Evolutionary conservation across 1,139 yeast species (phyloP).

Genomic region (Candida smagusa): DNA sequence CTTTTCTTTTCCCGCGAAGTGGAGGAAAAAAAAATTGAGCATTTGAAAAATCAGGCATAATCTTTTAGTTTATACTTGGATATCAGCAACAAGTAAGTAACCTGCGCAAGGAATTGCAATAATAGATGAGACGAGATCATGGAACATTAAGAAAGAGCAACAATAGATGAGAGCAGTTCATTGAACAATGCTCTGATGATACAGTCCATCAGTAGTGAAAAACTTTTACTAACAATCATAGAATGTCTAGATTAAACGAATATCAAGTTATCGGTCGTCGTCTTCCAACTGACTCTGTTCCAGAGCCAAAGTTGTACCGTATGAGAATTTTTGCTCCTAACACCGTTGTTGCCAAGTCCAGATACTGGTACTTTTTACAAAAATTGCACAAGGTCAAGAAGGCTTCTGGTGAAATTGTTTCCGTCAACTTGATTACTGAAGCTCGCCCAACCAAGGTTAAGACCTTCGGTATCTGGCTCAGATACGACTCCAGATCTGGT

Average conservation of each 20-base stretch:
- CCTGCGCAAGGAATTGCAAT: too few species aligned
- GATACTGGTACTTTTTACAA: constrained; percentile 99
- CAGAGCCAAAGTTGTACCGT: constrained; percentile 99
- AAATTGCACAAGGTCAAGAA: constrained; percentile 99
- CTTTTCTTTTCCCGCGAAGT: constrained; percentile 2
- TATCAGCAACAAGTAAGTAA: constrained; percentile 16
- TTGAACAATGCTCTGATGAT: background rate
- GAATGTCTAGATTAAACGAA: constrained; percentile 93
- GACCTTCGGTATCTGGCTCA: constrained; percentile 99
- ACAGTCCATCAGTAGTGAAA: background rate
- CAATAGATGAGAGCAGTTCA: too few species aligned
- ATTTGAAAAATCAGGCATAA: constrained; percentile 11
- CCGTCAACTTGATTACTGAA: constrained; percentile 89
- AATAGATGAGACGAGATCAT: too few species aligned
- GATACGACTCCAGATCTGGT: constrained; percentile 99
- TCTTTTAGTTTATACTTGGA: constrained; percentile 13
- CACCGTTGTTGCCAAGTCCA: constrained; percentile 98
- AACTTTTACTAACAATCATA: constrained; percentile 4
- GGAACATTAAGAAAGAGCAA: too few species aligned
- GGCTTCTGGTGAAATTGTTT: constrained; percentile 98
- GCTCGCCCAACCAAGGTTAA: constrained; percentile 98
- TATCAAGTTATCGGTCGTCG: constrained; percentile 99
- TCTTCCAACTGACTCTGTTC: constrained; percentile 98
- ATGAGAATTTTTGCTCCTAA: constrained; percentile 99
- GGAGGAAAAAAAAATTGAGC: constrained; percentile 6